A percentile compares a stretch with the other conserved stretches of the same genome.
Conservation (phyloP, 768 basidiomycete genomes). For the Daedaleopsis sinensis region DNA sequence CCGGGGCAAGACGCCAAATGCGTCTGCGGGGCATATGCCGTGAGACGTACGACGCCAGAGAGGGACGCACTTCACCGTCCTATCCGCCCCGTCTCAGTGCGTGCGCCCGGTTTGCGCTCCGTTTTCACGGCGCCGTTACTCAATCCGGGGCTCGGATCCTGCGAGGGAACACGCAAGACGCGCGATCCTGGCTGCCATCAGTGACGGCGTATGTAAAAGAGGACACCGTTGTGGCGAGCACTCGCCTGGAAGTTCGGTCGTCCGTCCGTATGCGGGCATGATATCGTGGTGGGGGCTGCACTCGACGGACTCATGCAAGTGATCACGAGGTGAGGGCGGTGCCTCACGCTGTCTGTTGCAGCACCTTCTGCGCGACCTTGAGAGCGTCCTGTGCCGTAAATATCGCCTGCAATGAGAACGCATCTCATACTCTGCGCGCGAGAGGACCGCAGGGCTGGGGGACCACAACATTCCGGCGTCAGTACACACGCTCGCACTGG, state of each 20-base stretch:
- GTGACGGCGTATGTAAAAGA: neutral
- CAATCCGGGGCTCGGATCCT: neutral
- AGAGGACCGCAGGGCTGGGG: neutral
- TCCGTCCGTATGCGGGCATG: neutral
- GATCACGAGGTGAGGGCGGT: neutral
- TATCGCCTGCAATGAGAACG: neutral
- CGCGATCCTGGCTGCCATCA: neutral
- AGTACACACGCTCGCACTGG: too few species aligned
- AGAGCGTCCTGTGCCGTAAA: neutral
- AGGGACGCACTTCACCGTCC: neutral
- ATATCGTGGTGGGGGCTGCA: too few species aligned
- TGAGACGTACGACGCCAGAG: neutral
- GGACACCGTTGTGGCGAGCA: neutral
- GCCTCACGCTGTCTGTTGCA: neutral
- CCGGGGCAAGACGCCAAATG: neutral
- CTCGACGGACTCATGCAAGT: neutral
- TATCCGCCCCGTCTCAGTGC: neutral
- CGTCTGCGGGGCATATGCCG: neutral
- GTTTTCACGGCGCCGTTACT: neutral
- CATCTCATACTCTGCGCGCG: neutral
- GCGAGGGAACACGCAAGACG: neutral
- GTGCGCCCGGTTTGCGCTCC: neutral
- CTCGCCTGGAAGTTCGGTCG: neutral
- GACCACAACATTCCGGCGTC: too few species aligned
- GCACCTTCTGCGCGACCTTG: neutral